Evolutionary conservation across 2,329 filamentous ascomycete species (phyloP).

Genomic region (Microcyclospora tardicrescens): DNA sequence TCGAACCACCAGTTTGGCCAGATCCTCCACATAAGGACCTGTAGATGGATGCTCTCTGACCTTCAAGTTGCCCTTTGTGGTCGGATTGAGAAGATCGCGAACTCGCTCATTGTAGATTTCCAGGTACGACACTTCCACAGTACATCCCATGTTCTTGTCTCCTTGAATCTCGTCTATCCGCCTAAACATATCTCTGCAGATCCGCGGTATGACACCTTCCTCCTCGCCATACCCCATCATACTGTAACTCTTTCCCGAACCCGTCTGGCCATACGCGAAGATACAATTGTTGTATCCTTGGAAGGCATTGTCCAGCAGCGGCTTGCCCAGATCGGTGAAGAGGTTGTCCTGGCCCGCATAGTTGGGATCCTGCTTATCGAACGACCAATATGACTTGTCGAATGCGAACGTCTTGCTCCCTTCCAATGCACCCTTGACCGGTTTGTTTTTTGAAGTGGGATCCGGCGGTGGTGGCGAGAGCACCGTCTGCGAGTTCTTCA

Average conservation of each 20-base stretch:
- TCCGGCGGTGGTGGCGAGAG: constrained; percentile 57
- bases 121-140: constrained; percentile 93
- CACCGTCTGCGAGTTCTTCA: constrained; percentile 86
- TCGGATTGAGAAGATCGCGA: constrained; percentile 84
- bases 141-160: constrained; percentile 71
- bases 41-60: constrained; percentile 96
- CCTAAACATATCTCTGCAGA: constrained; percentile 96
- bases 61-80: constrained; percentile 91
- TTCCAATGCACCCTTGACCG: constrained; percentile 48
- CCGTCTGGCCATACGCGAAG: constrained; percentile 96
- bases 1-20: constrained; percentile 86
- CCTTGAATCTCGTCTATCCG: constrained; percentile 59
- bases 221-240: constrained; percentile 99
- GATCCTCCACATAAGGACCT: constrained; percentile 93
- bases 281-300: constrained; percentile 99
- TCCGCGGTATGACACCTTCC: constrained; percentile 86
- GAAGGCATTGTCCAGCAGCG: constrained; percentile 93
- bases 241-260: constrained; percentile 96
- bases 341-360: constrained; percentile 86
- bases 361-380: constrained; percentile 64
- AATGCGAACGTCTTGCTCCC: constrained; percentile 83
- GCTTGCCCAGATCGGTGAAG: constrained; percentile 75
- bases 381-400: constrained; percentile 97
- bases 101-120: constrained; percentile 99
- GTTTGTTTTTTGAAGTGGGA: constrained; percentile 47